These are phyloP conservation scores for Adansonia rubrostipa DNA, from an alignment of 441 rosid species.

Conservation along the genomic window DNA sequence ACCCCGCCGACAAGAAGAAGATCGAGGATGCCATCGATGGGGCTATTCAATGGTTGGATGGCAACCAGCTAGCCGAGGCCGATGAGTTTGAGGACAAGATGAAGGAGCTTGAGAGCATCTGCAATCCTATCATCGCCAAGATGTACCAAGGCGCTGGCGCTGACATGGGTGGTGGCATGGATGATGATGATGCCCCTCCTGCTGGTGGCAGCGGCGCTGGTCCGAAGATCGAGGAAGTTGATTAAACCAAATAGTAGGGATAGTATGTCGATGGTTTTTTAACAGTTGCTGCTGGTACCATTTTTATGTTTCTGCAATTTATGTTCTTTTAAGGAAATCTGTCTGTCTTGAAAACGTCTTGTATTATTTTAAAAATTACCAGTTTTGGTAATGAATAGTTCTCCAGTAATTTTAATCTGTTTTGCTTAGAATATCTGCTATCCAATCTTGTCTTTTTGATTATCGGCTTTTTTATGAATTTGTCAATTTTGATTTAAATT, in stretches of 20 bases:
- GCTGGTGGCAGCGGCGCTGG: constrained; percentile 53
- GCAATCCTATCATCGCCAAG: constrained; percentile 58
- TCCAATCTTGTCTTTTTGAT: too few relatives aligned
- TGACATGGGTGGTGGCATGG: constrained; percentile 46
- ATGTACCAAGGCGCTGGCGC: constrained; percentile 56
- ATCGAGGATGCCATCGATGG: constrained; percentile 53
- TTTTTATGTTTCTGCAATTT: neutral
- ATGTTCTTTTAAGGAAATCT: neutral
- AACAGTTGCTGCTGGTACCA: neutral
- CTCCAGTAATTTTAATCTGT: too few relatives aligned
- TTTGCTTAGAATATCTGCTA: too few relatives aligned
- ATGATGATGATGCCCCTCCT: constrained; percentile 47
- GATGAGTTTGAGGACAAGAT: constrained; percentile 55
- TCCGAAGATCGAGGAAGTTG: constrained; percentile 55
- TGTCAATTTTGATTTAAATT: neutral
- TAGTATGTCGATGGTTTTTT: neutral
- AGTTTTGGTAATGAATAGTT: neutral
- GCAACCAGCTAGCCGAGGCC: constrained; percentile 52
- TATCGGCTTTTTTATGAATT: too few relatives aligned
- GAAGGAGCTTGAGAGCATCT: constrained; percentile 56
- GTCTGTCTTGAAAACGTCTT: neutral
- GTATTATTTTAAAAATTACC: neutral
- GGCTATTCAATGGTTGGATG: constrained; percentile 44
- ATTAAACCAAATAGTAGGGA: neutral
- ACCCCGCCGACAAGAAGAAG: constrained; percentile 47